Conservation (phyloP, 345 rosid genomes). For the Litchi chinensis region DNA sequence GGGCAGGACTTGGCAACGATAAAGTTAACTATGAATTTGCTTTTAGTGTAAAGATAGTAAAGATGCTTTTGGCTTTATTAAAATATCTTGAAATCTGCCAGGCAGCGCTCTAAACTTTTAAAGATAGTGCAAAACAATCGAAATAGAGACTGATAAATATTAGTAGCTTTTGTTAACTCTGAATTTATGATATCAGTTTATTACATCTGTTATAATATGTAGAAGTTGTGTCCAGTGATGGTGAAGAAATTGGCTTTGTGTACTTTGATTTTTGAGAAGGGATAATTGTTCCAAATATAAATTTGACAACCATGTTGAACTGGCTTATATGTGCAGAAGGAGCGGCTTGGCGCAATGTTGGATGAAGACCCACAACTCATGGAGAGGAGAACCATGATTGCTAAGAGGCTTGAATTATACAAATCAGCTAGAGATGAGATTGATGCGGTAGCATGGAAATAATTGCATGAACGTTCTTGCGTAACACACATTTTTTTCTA, state of each 20-base stretch:
- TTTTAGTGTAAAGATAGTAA: not conserved
- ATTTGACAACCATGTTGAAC: not conserved
- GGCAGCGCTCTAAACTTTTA: too few species aligned
- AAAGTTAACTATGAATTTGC: not conserved
- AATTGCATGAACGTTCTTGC: slow-evolving; percentile 15
- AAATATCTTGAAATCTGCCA: too few species aligned
- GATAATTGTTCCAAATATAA: not conserved
- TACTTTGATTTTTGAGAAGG: not conserved
- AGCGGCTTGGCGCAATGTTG: slow-evolving; percentile 86
- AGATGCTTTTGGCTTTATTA: not conserved
- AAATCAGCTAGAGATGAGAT: slow-evolving; percentile 97
- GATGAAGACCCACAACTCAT: slow-evolving; percentile 97
- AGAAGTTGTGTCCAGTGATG: not conserved
- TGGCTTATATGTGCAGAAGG: slow-evolving; percentile 57
- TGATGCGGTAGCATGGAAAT: slow-evolving; percentile 95
- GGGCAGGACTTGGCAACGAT: not conserved
- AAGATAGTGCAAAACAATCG: too few species aligned
- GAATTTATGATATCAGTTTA: not conserved
- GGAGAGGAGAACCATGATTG: slow-evolving; percentile 75
- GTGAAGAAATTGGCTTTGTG: not conserved
- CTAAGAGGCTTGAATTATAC: slow-evolving; percentile 91
- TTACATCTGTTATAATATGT: not conserved
- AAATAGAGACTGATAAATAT: too few species aligned
- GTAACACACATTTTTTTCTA: not conserved
- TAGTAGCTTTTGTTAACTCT: not conserved